phyloP scores from a whole-genome alignment of 257 asterid species.

The Parsonsia alboflavescens region DNA sequence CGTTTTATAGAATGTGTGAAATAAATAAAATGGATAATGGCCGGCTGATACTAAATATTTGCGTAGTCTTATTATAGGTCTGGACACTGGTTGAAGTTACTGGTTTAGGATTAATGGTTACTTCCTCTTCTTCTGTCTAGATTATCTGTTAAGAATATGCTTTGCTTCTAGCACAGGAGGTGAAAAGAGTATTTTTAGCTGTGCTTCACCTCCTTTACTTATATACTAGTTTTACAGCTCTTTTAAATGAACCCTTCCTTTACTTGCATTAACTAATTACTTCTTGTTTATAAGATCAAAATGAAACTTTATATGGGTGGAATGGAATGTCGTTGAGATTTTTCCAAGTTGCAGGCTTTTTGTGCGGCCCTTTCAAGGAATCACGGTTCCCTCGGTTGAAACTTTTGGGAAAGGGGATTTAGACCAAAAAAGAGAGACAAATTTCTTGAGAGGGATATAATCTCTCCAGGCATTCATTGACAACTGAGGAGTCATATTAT shows the following conservation, averaged over 20 bases:
- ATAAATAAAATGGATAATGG: conserved; percentile 12
- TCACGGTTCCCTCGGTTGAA: too few species aligned
- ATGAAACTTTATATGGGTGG: too few species aligned
- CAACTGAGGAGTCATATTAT: background rate
- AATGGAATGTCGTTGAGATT: too few species aligned
- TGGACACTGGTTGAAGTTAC: background rate
- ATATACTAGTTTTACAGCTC: background rate
- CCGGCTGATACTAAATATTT: background rate
- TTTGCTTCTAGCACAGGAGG: background rate
- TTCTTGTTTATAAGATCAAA: too few species aligned
- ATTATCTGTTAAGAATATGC: background rate
- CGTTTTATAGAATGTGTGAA: conserved; percentile 14
- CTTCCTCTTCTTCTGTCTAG: conserved; percentile 8
- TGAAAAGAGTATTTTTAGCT: background rate
- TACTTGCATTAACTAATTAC: too few species aligned
- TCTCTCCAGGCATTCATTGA: background rate
- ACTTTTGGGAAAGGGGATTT: too few species aligned
- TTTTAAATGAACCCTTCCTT: too few species aligned
- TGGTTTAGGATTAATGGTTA: background rate
- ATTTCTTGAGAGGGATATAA: background rate
- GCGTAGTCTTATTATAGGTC: background rate
- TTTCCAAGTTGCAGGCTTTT: too few species aligned
- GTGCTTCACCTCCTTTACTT: conserved; percentile 5
- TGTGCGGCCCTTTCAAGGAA: too few species aligned
- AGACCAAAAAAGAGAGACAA: too few species aligned